Conservation (phyloP, 164 flowering plant genomes). For the Stephania yunnanensis region DNA sequence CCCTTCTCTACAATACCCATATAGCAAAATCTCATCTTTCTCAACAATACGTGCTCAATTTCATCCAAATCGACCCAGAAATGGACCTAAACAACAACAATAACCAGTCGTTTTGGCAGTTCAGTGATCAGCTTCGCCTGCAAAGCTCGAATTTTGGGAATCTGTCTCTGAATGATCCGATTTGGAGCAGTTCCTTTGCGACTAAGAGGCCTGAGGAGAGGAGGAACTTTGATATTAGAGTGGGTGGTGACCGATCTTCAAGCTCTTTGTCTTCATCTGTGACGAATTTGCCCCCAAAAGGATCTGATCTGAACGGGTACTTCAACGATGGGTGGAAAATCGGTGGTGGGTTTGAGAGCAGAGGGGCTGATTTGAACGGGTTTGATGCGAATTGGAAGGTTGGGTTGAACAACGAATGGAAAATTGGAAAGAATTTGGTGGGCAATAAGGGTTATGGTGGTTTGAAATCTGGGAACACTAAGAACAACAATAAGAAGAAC, state of each 20-base stretch:
- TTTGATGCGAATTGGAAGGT: neutral
- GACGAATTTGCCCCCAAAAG: slow-evolving; percentile 16
- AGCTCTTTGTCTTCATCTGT: neutral
- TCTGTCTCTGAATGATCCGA: slow-evolving; percentile 67
- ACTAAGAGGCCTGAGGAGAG: slow-evolving; percentile 44
- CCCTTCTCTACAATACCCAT: too few relatives aligned
- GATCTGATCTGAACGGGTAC: slow-evolving; percentile 18
- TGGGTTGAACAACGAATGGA: slow-evolving; percentile 10
- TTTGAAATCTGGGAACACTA: slow-evolving; percentile 10
- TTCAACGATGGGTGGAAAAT: slow-evolving; percentile 13
- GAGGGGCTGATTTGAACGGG: slow-evolving; percentile 21
- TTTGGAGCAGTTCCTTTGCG: slow-evolving; percentile 50
- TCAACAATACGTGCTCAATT: neutral
- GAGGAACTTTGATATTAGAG: slow-evolving; percentile 32
- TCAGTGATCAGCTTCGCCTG: slow-evolving; percentile 82
- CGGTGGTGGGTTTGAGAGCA: slow-evolving; percentile 10
- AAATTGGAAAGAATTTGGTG: slow-evolving; percentile 34
- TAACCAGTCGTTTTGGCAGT: slow-evolving; percentile 72
- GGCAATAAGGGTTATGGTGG: slow-evolving; percentile 39
- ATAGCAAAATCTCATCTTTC: neutral
- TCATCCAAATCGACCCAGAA: neutral
- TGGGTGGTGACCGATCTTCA: slow-evolving; percentile 33
- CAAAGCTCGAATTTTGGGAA: slow-evolving; percentile 47
- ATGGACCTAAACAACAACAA: neutral
- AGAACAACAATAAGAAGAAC: slow-evolving; percentile 16